phyloP scores from a whole-genome alignment of 148 eudicot species.

The Gaultheria prostrata region DNA sequence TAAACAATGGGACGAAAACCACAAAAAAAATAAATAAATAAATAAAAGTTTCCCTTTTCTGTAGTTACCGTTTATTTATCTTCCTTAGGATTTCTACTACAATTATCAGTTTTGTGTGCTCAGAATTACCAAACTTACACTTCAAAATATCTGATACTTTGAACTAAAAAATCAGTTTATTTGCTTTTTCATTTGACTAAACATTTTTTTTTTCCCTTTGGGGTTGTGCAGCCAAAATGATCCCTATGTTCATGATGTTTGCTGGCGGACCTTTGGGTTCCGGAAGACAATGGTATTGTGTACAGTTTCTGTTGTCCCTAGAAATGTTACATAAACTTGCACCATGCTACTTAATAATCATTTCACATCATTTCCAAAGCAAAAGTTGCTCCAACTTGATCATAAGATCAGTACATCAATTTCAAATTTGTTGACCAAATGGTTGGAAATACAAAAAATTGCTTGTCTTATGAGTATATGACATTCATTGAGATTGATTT shows the following conservation, averaged over 20 bases:
- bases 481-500: background rate
- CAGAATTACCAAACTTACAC: background rate
- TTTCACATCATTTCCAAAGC: background rate
- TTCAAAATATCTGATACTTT: background rate
- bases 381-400: background rate
- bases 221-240: slow-evolving; percentile 83
- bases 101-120: background rate
- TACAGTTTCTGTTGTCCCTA: background rate
- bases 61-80: background rate
- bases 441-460: background rate
- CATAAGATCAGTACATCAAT: background rate
- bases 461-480: background rate
- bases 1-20: background rate
- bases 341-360: background rate
- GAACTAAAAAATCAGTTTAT: background rate
- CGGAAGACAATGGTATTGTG: slow-evolving; percentile 89
- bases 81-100: background rate
- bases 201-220: slow-evolving; percentile 3
- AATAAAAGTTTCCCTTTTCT: background rate
- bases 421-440: background rate
- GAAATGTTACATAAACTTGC: background rate
- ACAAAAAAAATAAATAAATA: background rate
- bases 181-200: background rate
- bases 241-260: slow-evolving; percentile 93
- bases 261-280: slow-evolving; percentile 99